A percentile compares a stretch with the other conserved stretches of the same genome.
phyloP scores from a whole-genome alignment of 306 rosid species.

The Malus sylvestris region DNA sequence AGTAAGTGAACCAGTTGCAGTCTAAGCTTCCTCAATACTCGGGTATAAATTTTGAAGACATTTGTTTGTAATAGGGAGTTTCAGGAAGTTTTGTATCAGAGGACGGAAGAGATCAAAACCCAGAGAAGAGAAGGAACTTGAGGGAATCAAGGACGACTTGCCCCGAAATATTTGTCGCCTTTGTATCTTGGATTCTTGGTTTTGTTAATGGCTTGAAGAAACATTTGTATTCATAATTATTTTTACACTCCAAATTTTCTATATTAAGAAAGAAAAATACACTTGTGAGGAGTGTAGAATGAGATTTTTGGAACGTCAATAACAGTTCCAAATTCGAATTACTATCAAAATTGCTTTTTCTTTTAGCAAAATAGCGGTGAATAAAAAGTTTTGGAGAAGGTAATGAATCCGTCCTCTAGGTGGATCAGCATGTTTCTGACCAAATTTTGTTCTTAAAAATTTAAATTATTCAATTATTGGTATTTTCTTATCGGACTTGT shows the following conservation, averaged over 20 bases:
- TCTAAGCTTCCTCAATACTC: conserved; percentile 50
- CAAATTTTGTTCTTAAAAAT: too few species aligned
- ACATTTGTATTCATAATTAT: conserved; percentile 19
- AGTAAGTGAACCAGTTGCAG: conserved; percentile 79
- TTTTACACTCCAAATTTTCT: not conserved
- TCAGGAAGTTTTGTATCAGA: conserved; percentile 26
- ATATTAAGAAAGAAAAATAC: too few species aligned
- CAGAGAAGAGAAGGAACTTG: conserved; percentile 21
- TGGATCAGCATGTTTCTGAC: too few species aligned
- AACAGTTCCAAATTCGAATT: not conserved
- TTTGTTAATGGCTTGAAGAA: conserved; percentile 26
- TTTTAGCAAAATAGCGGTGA: too few species aligned
- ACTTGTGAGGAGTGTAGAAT: too few species aligned
- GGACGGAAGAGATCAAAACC: conserved; percentile 25
- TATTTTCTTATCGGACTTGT: too few species aligned
- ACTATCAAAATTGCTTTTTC: too few species aligned
- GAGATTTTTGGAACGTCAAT: accelerated
- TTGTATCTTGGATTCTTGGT: conserved; percentile 23
- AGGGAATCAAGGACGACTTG: conserved; percentile 20
- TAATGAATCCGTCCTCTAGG: too few species aligned
- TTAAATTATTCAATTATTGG: too few species aligned
- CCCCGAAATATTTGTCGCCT: conserved; percentile 20
- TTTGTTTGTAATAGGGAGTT: conserved; percentile 62
- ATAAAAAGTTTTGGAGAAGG: too few species aligned
- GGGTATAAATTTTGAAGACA: conserved; percentile 45